Conservation (phyloP, 352 stramenopile genomes). For the Globisporangium heterothallicum region DNA sequence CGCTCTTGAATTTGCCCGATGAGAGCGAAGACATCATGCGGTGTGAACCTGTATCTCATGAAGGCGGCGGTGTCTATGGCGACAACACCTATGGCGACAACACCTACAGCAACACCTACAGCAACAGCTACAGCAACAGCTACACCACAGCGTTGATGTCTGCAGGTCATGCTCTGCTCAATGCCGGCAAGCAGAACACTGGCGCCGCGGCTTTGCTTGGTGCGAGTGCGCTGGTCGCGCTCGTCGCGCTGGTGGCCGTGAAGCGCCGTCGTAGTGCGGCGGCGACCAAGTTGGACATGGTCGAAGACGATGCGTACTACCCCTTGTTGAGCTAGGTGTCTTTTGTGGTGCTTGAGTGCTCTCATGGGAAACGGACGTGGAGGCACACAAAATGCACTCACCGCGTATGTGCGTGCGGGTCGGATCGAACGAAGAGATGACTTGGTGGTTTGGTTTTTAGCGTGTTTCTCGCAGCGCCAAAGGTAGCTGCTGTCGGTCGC, state of each 20-base stretch:
- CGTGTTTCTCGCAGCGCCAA: no score
- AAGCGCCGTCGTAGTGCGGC: slow-evolving; percentile 22
- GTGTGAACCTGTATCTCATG: slow-evolving; percentile 26
- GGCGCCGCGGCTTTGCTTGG: slow-evolving; percentile 26
- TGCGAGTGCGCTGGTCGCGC: slow-evolving; percentile 33
- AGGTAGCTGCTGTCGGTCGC: no score
- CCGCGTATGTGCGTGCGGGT: no score
- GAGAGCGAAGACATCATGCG: slow-evolving; percentile 43
- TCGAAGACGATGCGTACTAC: slow-evolving; percentile 54
- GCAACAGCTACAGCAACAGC: slow-evolving; percentile 12
- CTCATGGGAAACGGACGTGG: no score
- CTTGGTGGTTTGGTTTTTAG: no score
- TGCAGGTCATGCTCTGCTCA: slow-evolving; percentile 12
- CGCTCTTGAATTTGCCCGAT: slow-evolving; percentile 39
- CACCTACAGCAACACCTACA: slow-evolving; percentile 19
- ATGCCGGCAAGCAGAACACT: slow-evolving; percentile 24
- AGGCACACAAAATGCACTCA: no score
- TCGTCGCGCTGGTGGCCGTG: slow-evolving; percentile 54
- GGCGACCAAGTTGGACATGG: slow-evolving; percentile 10
- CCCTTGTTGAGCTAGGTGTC: slow-evolving; percentile 41
- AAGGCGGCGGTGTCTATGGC: slow-evolving; percentile 3
- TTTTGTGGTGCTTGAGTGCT: not conserved
- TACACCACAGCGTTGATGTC: slow-evolving; percentile 19
- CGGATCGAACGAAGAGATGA: no score
- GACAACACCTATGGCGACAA: no score